Base-by-base conservation (phyloP, 108 stramenopile species). In the Nitzschia putrida region DNA sequence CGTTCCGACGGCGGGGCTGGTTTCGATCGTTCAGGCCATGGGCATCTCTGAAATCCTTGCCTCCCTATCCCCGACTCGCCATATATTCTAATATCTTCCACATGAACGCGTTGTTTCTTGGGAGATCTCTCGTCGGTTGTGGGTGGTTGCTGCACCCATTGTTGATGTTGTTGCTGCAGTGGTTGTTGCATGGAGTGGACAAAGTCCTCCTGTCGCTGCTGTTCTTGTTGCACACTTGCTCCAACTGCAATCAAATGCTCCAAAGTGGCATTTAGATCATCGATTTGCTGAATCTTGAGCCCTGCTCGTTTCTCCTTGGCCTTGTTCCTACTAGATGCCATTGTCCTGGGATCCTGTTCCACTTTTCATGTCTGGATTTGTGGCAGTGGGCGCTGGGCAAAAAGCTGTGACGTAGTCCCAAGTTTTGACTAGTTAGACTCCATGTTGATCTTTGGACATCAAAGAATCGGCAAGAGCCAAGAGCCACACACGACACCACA, bases 1-100 rank as follows among this genome's bases (percentile, higher is more conserved):
- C n/a, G n/a, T n/a, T n/a, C n/a, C n/a, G n/a, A n/a, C n/a, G n/a
- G n/a, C n/a, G n/a, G n/a, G n/a, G n/a, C n/a, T n/a, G n/a, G n/a
- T n/a, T n/a, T n/a, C n/a, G n/a, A 38, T 70, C 57, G 29, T 60
- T 34, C 7, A 57, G 11, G 39, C 8, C 23, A n/a, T n/a, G n/a
- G n/a, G n/a, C n/a, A n/a, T n/a, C n/a, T n/a, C n/a, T n/a, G n/a
- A n/a, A n/a, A n/a, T n/a, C n/a, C n/a, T n/a, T n/a, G 7, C n/a
- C n/a, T n/a, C n/a, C n/a, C n/a, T n/a, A n/a, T n/a, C n/a, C 26
- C 59, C n/a, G 24, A 3, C 21, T 23, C 40, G 14, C 66, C 66
- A 40, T 70, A 75, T 22, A 75, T 26, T 20, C 74, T 58, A 53
- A 75, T 43, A 66, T 75, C 74, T 63, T 75, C 74, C 37, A 44